These are phyloP conservation scores for Russula olivacea DNA, from an alignment of 768 basidiomycete genomes.

Conservation along the genomic window DNA sequence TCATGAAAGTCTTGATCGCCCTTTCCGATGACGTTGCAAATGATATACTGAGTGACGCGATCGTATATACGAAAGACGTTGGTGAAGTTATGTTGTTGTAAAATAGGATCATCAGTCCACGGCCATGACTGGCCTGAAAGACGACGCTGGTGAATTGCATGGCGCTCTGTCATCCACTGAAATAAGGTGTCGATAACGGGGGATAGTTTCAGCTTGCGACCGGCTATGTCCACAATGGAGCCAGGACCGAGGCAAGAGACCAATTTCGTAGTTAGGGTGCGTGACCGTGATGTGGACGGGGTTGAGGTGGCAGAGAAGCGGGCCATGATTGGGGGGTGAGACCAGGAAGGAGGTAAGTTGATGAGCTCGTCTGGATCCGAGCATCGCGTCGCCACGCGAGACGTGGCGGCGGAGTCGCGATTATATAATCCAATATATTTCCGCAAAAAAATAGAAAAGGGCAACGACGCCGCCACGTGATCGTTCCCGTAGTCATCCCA, in stretches of 20 bases:
- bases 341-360: slow-evolving; percentile 16
- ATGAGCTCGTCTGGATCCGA: slow-evolving; percentile 18
- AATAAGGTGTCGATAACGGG: slow-evolving; percentile 31
- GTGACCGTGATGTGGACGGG: slow-evolving; percentile 18
- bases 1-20: slow-evolving; percentile 57
- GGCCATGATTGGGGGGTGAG: slow-evolving; percentile 14
- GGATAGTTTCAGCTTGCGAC: slow-evolving; percentile 26
- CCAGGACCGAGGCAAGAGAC: slow-evolving; percentile 16
- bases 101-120: slow-evolving; percentile 63
- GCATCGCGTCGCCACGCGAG: slow-evolving; percentile 16
- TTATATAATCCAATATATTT: slow-evolving; percentile 14
- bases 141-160: slow-evolving; percentile 30
- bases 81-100: slow-evolving; percentile 56
- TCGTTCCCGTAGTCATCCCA: slow-evolving; percentile 7
- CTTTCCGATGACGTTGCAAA: slow-evolving; percentile 61
- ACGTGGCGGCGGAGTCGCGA: slow-evolving; percentile 18
- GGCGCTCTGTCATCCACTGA: slow-evolving; percentile 32
- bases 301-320: slow-evolving; percentile 24
- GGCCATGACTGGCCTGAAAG: slow-evolving; percentile 29
- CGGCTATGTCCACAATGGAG: slow-evolving; percentile 27
- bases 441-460: neutral
- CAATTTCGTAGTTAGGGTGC: slow-evolving; percentile 8
- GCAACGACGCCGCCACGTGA: slow-evolving; percentile 20
- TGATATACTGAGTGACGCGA: slow-evolving; percentile 61
- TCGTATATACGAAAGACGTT: slow-evolving; percentile 73